phyloP scores from a whole-genome alignment of 768 basidiomycete species.

The Russula earlei region DNA sequence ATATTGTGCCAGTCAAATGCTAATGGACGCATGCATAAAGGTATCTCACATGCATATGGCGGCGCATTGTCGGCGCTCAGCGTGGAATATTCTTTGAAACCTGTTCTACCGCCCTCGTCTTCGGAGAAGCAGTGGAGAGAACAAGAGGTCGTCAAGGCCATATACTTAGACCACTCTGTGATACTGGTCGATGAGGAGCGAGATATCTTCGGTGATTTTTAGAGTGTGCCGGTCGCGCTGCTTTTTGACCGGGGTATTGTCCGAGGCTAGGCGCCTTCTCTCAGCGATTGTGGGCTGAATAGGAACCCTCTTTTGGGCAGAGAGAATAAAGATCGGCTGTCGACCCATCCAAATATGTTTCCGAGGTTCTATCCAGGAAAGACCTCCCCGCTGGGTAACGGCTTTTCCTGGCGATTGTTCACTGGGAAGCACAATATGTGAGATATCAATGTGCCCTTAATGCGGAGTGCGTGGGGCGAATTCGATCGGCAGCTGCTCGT shows the following conservation, averaged over 20 bases:
- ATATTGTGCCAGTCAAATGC: not conserved
- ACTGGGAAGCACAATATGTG: too few relatives aligned
- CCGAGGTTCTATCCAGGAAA: too few relatives aligned
- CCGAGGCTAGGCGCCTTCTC: not conserved
- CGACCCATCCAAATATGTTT: too few relatives aligned
- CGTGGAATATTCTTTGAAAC: conserved; percentile 74
- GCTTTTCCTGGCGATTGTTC: too few relatives aligned
- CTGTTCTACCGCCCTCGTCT: conserved; percentile 30
- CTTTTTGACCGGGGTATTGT: not conserved
- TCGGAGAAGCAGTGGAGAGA: conserved; percentile 43
- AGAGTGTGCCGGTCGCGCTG: not conserved
- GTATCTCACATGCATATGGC: conserved; percentile 96
- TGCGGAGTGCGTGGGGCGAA: not conserved
- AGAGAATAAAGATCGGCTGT: not conserved
- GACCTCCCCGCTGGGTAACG: too few relatives aligned
- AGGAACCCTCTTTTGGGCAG: not conserved
- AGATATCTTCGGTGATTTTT: conserved; percentile 12
- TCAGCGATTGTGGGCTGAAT: not conserved
- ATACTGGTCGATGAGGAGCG: conserved; percentile 36
- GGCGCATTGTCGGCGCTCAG: conserved; percentile 84
- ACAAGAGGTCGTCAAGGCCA: conserved; percentile 53
- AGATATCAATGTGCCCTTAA: not conserved
- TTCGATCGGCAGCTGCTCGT: too few relatives aligned
- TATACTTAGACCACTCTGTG: conserved; percentile 48
- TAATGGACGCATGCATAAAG: conserved; percentile 31